Evolutionary conservation across 2,329 filamentous ascomycete species (phyloP), one percentile per base, ranked within the genome.

Genomic region (Exophiala spinifera): DNA sequence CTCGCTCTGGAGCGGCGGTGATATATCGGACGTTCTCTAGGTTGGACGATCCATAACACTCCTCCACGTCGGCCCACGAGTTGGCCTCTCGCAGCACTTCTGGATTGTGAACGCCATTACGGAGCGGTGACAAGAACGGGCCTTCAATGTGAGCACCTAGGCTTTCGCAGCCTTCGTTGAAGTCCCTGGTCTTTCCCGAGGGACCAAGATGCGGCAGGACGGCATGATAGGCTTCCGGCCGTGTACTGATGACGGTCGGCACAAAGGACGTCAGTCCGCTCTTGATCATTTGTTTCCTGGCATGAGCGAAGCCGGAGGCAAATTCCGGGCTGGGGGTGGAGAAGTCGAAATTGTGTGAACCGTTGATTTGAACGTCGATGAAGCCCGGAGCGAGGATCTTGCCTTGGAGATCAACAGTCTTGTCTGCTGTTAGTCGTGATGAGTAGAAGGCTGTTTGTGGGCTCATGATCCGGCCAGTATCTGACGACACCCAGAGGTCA

Each of bases 331-430:
- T 83, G 64, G 87, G 82, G 14, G 85, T 70, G 1, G 89, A 94
- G 70, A 95, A 96, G 75, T 96, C 92, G 76, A 96, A 95, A 53
- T 91, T 91, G 65, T 91, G 92, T 8, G 88, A 91, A 45, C 91
- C 91, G 66, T 96, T 96, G 63, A 96, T 84, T 71, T 96, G 91
- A 49, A 87, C 87, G 62, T 96, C 91, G 64, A 96, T 94, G 67
- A 96, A 80, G 21, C 91, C 91, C 0, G 91, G 90, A 0, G 88
- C 84, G 17, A 96, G 70, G 61, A 96, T 92, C 64, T 89, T 89
- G 55, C 90, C 89, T 48, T 84, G 82, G 1, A 96, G 83, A 66
- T 96, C 84, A 63, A 96, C 78, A 50, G 86, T 85, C 63, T 84
- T 74, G 67, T 92, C 88, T 1, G 91, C 89, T 2, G 69, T 72